Conservation (phyloP, 768 basidiomycete species). For the Exidia glandulosa region DNA sequence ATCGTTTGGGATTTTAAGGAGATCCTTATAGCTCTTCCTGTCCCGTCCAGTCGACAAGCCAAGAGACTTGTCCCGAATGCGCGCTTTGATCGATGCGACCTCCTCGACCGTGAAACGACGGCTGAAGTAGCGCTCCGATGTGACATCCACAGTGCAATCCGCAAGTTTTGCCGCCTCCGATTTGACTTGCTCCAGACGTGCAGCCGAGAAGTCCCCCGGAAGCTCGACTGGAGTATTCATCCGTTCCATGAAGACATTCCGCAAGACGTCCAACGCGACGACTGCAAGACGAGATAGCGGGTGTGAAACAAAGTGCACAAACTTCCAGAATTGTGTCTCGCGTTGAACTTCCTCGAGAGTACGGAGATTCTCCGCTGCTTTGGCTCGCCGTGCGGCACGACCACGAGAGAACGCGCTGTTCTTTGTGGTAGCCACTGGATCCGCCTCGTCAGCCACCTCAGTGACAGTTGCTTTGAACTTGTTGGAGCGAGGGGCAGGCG, state of each 20-base stretch:
- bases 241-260: background rate
- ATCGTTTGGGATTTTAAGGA: background rate
- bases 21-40: background rate
- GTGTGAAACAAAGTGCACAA: background rate
- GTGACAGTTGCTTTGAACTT: background rate
- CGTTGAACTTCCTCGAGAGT: background rate
- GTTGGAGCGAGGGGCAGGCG: background rate
- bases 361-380: background rate
- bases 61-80: background rate
- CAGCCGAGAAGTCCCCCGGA: background rate
- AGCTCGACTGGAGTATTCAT: background rate
- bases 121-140: background rate
- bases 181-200: background rate
- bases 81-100: background rate
- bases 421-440: background rate
- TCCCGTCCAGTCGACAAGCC: background rate
- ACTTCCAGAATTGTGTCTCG: background rate
- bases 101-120: background rate
- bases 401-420: background rate
- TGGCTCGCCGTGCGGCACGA: background rate
- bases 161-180: background rate
- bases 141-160: background rate
- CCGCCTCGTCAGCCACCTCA: background rate
- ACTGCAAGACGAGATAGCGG: background rate
- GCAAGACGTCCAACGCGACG: background rate